Conservation (phyloP, 2,329 filamentous ascomycete genomes). For the Aspergillus fumigatus region DNA sequence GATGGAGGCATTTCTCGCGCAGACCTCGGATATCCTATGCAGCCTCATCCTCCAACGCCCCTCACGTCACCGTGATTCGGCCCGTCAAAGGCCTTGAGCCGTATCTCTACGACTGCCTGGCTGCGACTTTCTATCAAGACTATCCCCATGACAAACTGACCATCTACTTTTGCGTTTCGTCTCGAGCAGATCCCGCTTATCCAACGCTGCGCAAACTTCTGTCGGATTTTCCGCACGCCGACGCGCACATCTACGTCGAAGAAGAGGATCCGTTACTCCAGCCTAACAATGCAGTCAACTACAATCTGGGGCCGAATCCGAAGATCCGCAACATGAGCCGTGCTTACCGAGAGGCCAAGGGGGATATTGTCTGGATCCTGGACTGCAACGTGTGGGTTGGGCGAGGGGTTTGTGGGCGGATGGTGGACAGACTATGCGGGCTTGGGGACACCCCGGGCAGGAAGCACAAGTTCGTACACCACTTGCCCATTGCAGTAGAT, state of each 20-base stretch:
- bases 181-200: constrained; percentile 69
- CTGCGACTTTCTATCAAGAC: constrained; percentile 74
- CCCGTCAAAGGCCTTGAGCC: constrained; percentile 92
- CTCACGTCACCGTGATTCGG: constrained; percentile 84
- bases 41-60: constrained; percentile 49
- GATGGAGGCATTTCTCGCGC: constrained; percentile 52
- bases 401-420: constrained; percentile 71
- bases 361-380: constrained; percentile 87
- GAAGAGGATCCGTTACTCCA: constrained; percentile 71
- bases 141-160: constrained; percentile 75
- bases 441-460: constrained; percentile 44
- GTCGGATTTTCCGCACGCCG: constrained; percentile 64
- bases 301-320: constrained; percentile 84
- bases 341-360: constrained; percentile 81
- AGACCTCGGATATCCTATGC: constrained; percentile 42
- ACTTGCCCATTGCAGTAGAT: constrained; percentile 86
- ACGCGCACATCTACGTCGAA: constrained; percentile 73
- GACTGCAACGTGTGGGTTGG: constrained; percentile 96
- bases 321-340: constrained; percentile 96
- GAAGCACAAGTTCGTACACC: constrained; percentile 87
- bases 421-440: constrained; percentile 84
- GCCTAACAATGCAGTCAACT: constrained; percentile 43
- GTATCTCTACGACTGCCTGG: constrained; percentile 85
- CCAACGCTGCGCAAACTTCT: constrained; percentile 68
- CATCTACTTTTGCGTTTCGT: constrained; percentile 76